phyloP scores from a whole-genome alignment of 768 basidiomycete genomes.

The Sistotremastrum suecicum region DNA sequence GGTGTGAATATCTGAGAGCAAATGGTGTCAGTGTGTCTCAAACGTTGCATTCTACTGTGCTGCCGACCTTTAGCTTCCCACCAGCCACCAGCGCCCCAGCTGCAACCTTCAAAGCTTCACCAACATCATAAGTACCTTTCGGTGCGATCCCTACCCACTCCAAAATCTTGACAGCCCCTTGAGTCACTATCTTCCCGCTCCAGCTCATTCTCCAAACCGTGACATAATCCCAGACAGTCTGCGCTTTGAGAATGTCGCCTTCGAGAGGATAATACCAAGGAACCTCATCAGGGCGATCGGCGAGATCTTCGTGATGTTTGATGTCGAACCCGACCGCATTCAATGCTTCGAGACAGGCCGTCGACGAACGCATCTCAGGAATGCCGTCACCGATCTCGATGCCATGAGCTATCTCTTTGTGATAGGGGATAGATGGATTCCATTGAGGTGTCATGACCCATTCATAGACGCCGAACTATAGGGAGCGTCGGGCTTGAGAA shows the following conservation, averaged over 20 bases:
- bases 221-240: conserved; percentile 85
- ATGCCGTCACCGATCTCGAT: conserved; percentile 96
- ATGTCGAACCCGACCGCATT: conserved; percentile 75
- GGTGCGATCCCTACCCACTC: conserved; percentile 74
- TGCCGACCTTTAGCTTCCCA: conserved; percentile 68
- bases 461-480: conserved; percentile 92
- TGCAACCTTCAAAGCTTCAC: conserved; percentile 80
- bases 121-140: conserved; percentile 85
- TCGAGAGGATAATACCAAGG: conserved; percentile 97
- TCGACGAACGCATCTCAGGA: conserved; percentile 84
- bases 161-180: conserved; percentile 59
- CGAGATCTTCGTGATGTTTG: conserved; percentile 88
- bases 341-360: conserved; percentile 59
- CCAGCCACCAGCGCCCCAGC: conserved; percentile 65
- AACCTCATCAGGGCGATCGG: conserved; percentile 60
- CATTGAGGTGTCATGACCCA: conserved; percentile 97
- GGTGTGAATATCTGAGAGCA: conserved; percentile 66
- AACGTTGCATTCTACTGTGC: background rate
- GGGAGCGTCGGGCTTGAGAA: conserved; percentile 1
- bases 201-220: conserved; percentile 84
- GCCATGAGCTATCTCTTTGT: conserved; percentile 83
- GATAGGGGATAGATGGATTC: conserved; percentile 73
- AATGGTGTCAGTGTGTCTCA: conserved; percentile 1
- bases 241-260: conserved; percentile 83
- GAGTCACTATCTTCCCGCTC: conserved; percentile 74